phyloP scores from a whole-genome alignment of 192 early-diverging fungal species.

The Chytriomyces sp. region DNA sequence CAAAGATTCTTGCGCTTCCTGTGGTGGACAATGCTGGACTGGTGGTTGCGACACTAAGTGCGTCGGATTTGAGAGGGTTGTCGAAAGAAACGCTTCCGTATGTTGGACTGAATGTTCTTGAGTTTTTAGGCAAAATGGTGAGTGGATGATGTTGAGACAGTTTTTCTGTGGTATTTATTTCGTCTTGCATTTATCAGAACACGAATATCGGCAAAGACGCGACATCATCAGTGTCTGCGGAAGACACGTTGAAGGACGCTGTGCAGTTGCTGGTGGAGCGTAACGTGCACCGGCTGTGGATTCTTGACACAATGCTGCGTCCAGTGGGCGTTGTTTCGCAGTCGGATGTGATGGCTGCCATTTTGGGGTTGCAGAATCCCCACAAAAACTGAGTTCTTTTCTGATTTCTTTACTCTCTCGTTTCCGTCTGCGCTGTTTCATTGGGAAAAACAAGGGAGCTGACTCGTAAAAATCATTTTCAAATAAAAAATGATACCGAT shows the following conservation, averaged over 20 bases:
- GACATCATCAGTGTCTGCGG: conserved; percentile 22
- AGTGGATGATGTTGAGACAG: neutral
- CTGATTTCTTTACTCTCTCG: too few species aligned
- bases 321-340: conserved; percentile 62
- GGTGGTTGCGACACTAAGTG: conserved; percentile 53
- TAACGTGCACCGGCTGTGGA: conserved; percentile 66
- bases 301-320: conserved; percentile 43
- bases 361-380: conserved; percentile 32
- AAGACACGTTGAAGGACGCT: conserved; percentile 44
- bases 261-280: conserved; percentile 48
- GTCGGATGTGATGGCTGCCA: conserved; percentile 58
- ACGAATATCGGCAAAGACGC: neutral
- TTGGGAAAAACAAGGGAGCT: too few species aligned
- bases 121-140: conserved; percentile 59
- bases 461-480: too few species aligned
- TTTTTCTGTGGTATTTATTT: neutral
- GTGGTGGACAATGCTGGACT: conserved; percentile 54
- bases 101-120: conserved; percentile 51
- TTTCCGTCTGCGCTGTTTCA: too few species aligned
- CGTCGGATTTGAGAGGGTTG: conserved; percentile 60
- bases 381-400: neutral
- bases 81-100: conserved; percentile 47
- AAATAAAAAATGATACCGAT: too few species aligned
- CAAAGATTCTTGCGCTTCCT: conserved; percentile 60
- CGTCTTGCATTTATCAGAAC: neutral